These are phyloP conservation scores for Phaeosphaeria sp. DNA, from an alignment of 2,329 filamentous ascomycete genomes.

Conservation along the genomic window DNA sequence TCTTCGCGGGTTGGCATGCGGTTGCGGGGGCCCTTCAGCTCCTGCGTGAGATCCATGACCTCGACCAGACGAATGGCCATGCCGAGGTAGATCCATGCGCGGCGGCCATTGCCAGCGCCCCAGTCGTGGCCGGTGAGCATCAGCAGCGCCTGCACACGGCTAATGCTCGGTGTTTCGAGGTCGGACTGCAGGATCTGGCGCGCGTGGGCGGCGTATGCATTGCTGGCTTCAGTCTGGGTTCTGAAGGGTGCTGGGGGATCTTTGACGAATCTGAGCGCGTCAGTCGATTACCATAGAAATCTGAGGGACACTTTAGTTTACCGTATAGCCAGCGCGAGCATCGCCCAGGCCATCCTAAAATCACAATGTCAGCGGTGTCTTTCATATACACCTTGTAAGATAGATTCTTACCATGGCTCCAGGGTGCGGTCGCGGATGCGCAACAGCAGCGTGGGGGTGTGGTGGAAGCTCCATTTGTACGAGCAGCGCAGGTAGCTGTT, in stretches of 20 bases:
- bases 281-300: not conserved
- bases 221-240: slow-evolving; percentile 50
- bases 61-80: slow-evolving; percentile 52
- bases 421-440: slow-evolving; percentile 47
- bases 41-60: slow-evolving; percentile 50
- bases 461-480: slow-evolving; percentile 54
- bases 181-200: slow-evolving; percentile 50
- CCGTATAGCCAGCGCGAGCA: slow-evolving; percentile 50
- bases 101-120: slow-evolving; percentile 52
- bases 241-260: slow-evolving; percentile 44
- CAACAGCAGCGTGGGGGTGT: slow-evolving; percentile 48
- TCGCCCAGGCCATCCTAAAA: slow-evolving; percentile 53
- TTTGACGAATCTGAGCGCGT: slow-evolving; percentile 42
- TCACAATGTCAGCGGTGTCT: too few species aligned
- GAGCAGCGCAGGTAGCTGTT: slow-evolving; percentile 50
- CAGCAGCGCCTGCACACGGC: slow-evolving; percentile 49
- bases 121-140: slow-evolving; percentile 57
- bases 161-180: slow-evolving; percentile 49
- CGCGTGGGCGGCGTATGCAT: slow-evolving; percentile 50
- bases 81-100: slow-evolving; percentile 52
- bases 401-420: too few species aligned
- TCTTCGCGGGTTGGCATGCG: slow-evolving; percentile 45
- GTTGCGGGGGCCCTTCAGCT: slow-evolving; percentile 40
- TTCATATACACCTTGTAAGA: too few species aligned
- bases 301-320: slow-evolving; percentile 20